phyloP scores from a whole-genome alignment of 2,329 filamentous ascomycete species.

The Talaromyces pinophilus region DNA sequence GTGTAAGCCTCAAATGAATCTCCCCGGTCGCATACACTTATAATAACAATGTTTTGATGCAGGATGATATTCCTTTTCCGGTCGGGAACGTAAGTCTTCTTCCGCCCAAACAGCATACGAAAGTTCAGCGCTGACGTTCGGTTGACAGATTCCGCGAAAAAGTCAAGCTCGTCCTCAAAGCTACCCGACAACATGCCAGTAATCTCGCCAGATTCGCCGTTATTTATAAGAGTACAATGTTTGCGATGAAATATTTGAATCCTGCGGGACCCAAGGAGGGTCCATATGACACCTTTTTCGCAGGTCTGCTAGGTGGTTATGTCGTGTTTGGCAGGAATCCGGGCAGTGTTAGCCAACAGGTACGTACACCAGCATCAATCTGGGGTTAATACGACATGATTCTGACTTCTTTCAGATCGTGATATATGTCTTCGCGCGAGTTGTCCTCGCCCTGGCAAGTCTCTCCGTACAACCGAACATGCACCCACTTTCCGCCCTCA shows the following conservation, averaged over 20 bases:
- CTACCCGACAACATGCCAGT: slow-evolving; percentile 83
- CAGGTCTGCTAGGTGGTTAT: slow-evolving; percentile 87
- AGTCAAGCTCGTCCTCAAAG: slow-evolving; percentile 72
- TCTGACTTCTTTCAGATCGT: slow-evolving; percentile 66
- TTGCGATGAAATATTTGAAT: slow-evolving; percentile 65
- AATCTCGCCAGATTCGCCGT: slow-evolving; percentile 91
- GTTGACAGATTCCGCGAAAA: slow-evolving; percentile 69
- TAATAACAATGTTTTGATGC: slow-evolving; percentile 17
- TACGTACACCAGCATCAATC: slow-evolving; percentile 25
- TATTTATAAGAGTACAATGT: slow-evolving; percentile 82
- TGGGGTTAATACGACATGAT: neutral
- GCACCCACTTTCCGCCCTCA: slow-evolving; percentile 44
- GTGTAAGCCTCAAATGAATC: slow-evolving; percentile 57
- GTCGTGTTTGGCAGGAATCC: slow-evolving; percentile 82
- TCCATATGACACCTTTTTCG: slow-evolving; percentile 79
- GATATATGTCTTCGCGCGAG: slow-evolving; percentile 94
- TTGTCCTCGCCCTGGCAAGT: slow-evolving; percentile 79
- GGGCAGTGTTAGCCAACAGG: slow-evolving; percentile 78
- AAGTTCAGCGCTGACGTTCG: neutral
- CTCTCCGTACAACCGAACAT: slow-evolving; percentile 68
- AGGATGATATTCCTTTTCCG: slow-evolving; percentile 98
- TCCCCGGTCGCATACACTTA: neutral
- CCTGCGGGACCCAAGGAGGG: slow-evolving; percentile 58
- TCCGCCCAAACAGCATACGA: neutral
- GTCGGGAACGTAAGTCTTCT: slow-evolving; percentile 69